A percentile compares a stretch with the other conserved stretches of the same genome.
These are phyloP conservation scores for Wickerhamomyces sydowiorum DNA, from an alignment of 805 yeast genomes.

Conservation along the genomic window DNA sequence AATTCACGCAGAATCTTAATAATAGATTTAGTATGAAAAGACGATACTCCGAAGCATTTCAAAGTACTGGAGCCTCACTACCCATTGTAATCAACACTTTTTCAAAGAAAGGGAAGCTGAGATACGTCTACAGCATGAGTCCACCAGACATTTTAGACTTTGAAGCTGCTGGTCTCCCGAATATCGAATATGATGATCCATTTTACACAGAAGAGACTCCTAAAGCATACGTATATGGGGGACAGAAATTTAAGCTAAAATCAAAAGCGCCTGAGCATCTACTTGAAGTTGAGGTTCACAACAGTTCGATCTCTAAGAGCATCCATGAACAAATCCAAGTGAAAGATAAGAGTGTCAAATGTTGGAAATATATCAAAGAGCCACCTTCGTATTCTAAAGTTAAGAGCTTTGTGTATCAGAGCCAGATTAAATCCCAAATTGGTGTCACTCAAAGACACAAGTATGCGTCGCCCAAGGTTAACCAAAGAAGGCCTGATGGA, in stretches of 20 bases:
- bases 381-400: conserved; percentile 47
- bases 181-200: conserved; percentile 56
- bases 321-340: background rate
- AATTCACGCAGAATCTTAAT: conserved; percentile 7
- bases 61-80: background rate
- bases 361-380: conserved; percentile 39
- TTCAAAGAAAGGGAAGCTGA: background rate
- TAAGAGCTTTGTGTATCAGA: conserved; percentile 1
- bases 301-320: conserved; percentile 8
- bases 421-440: conserved; percentile 40
- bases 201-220: conserved; percentile 47
- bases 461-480: conserved; percentile 28
- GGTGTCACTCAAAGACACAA: conserved; percentile 39
- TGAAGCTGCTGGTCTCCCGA: conserved; percentile 40
- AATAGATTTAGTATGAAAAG: conserved; percentile 5
- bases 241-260: conserved; percentile 47
- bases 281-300: conserved; percentile 22
- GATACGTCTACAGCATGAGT: conserved; percentile 5
- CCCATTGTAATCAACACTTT: background rate
- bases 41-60: conserved; percentile 5
- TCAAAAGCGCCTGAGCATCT: conserved; percentile 32
- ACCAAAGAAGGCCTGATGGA: conserved; percentile 31
- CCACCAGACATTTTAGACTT: conserved; percentile 31
- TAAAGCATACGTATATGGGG: conserved; percentile 60
- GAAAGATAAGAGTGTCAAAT: conserved; percentile 2